Base-by-base conservation (phyloP, 495 filamentous ascomycete genomes). In the Penicillium pancosmium region DNA sequence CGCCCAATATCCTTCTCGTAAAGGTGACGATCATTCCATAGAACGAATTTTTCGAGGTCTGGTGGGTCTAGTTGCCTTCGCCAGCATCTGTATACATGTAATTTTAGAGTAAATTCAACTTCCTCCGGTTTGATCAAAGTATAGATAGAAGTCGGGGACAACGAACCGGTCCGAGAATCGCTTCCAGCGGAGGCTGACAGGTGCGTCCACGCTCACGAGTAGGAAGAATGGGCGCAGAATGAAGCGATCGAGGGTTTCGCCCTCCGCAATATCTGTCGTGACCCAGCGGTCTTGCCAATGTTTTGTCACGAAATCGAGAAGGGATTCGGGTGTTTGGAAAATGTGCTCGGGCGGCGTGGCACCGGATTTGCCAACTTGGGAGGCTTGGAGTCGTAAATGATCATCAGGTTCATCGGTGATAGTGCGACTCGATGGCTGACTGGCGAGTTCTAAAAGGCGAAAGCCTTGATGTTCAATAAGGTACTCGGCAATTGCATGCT, bases 191-290 rank as follows among this genome's bases (percentile, higher is more conserved):
- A 91, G 78, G 56, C 81, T 86, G 12, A 96, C 80, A 2, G 94
- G 94, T 3, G 93, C 94, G 69, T 98, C 93, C 46, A 98, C 85
- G 68, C 89, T 92, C 57, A 98, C 81, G 15, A 98, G 84, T 51
- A 98, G 82, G 76, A 98, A 98, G 76, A 94, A 96, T 1, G 94
- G 94, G 12, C 94, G 86, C 23, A 87, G 80, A 36, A 84, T 71
- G 36, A 97, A 85, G 11, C 82, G 77, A 61, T 96, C 90, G 2
- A 96, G 77, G 8, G 87, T 80, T 1, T 57, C 57, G 33, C 88
- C 86, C 64, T 86, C 81, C 73, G 85, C 81, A 59, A 97, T 87
- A 65, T 91, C 86, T 21, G 90, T 92, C 1, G 88, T 94, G 7
- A 97, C 90, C 85, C 88, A 98, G 31, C 82, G 80, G 55, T 85